A percentile compares a stretch with the other conserved stretches of the same genome.
Evolutionary conservation across 2,329 filamentous ascomycete species (phyloP).

Genomic region (Exophiala lecanii-corni): DNA sequence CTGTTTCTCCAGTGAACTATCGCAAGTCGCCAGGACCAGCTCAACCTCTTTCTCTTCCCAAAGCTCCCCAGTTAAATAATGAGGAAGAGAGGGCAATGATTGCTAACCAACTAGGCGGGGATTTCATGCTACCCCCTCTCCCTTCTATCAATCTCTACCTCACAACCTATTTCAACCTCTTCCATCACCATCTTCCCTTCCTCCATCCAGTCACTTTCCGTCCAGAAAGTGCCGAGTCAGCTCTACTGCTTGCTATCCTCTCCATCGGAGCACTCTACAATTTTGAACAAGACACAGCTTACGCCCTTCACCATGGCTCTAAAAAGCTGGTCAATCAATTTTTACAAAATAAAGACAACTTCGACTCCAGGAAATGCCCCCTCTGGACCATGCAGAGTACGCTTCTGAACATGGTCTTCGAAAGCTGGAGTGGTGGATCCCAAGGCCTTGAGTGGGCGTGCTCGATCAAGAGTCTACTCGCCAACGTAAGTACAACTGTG

Average conservation of each 20-base stretch:
- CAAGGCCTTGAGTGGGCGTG: slow-evolving; percentile 98
- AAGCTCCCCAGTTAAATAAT: slow-evolving; percentile 72
- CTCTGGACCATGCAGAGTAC: slow-evolving; percentile 98
- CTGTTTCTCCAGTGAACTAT: slow-evolving; percentile 65
- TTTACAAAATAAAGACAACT: slow-evolving; percentile 96
- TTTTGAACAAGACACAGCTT: slow-evolving; percentile 94
- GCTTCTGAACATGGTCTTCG: slow-evolving; percentile 96
- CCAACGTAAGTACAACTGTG: slow-evolving; percentile 55
- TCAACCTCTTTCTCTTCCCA: slow-evolving; percentile 60
- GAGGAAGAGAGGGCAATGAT: slow-evolving; percentile 87
- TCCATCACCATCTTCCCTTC: slow-evolving; percentile 95
- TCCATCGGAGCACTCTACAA: slow-evolving; percentile 96
- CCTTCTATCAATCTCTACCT: slow-evolving; percentile 84
- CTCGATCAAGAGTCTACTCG: slow-evolving; percentile 95
- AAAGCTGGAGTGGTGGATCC: slow-evolving; percentile 97
- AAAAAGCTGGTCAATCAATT: slow-evolving; percentile 98
- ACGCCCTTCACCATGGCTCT: slow-evolving; percentile 94
- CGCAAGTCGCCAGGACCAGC: slow-evolving; percentile 65
- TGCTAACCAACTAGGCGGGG: slow-evolving; percentile 78
- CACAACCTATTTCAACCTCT: slow-evolving; percentile 92
- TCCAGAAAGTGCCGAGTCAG: slow-evolving; percentile 72
- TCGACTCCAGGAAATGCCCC: slow-evolving; percentile 94
- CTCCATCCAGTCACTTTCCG: slow-evolving; percentile 88
- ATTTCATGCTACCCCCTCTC: slow-evolving; percentile 79
- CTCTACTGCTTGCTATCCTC: slow-evolving; percentile 80